Evolutionary conservation across 495 filamentous ascomycete species (phyloP).

Genomic region (Oleoguttula mirabilis): DNA sequence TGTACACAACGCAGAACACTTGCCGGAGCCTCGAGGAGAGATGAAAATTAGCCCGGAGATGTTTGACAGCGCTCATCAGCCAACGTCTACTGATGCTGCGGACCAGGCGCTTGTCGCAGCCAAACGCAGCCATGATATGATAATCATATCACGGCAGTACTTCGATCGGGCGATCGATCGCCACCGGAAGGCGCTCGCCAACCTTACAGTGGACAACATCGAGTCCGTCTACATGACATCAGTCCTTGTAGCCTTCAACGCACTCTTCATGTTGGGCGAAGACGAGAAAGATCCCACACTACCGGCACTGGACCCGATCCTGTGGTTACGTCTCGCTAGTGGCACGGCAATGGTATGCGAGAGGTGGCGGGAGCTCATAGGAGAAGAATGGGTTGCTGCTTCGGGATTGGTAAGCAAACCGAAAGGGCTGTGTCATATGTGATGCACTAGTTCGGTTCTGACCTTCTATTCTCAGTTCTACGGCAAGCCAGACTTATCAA

Average conservation of each 20-base stretch:
- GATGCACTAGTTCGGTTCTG: no score
- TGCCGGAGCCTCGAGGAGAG: neutral
- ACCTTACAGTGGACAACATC: slow-evolving; percentile 6
- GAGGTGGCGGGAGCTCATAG: slow-evolving; percentile 1
- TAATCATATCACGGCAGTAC: slow-evolving; percentile 1
- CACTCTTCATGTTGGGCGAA: slow-evolving; percentile 5
- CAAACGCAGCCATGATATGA: slow-evolving; percentile 3
- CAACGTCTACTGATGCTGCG: neutral
- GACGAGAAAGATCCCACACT: slow-evolving; percentile 1
- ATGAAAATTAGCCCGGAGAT: neutral
- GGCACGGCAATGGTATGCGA: neutral
- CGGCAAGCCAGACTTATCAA: slow-evolving; percentile 1
- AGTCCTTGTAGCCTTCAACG: slow-evolving; percentile 1
- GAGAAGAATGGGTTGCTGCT: no score
- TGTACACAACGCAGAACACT: neutral
- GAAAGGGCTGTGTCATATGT: no score
- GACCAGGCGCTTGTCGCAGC: neutral
- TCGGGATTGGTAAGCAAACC: no score
- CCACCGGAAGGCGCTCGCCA: neutral
- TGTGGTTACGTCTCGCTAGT: slow-evolving; percentile 1
- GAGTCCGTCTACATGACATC: slow-evolving; percentile 6
- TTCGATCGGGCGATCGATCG: slow-evolving; percentile 13
- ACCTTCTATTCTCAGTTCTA: no score
- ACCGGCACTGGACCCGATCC: neutral
- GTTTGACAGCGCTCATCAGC: neutral